These are phyloP conservation scores for Quercus phellos DNA, from an alignment of 331 rosid species.

Conservation along the genomic window DNA sequence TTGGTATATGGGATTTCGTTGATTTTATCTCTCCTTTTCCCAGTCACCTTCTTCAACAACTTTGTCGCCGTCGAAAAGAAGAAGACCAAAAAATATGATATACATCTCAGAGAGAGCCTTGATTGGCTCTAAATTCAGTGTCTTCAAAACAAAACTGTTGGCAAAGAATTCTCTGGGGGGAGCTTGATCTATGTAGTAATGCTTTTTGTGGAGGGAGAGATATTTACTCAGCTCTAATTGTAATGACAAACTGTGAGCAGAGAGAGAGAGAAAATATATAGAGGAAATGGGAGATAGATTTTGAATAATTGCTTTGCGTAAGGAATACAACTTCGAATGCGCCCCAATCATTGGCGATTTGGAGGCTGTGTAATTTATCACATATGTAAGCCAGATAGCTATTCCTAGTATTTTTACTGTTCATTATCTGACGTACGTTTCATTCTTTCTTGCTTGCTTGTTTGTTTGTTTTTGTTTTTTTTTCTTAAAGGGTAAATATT, in stretches of 20 bases:
- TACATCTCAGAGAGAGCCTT: constrained; percentile 45
- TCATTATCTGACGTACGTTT: too few species aligned
- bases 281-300: not conserved
- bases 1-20: too few species aligned
- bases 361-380: not conserved
- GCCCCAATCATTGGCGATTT: constrained; percentile 10
- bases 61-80: constrained; percentile 36
- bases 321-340: not conserved
- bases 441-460: too few species aligned
- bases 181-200: too few species aligned
- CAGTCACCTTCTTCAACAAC: constrained; percentile 39
- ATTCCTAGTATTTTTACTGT: not conserved
- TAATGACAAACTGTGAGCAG: too few species aligned
- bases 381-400: too few species aligned
- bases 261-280: not conserved
- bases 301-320: not conserved
- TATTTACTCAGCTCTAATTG: too few species aligned
- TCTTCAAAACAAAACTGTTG: too few species aligned
- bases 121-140: constrained; percentile 16
- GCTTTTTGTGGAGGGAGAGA: too few species aligned
- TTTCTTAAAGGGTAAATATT: too few species aligned
- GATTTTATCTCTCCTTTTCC: constrained; percentile 52
- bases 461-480: too few species aligned
- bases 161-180: too few species aligned
- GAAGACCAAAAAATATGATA: constrained; percentile 11